Percentiles rank a stretch among this genome's conserved stretches.
Evolutionary conservation across 1,284 basidiomycete species (phyloP).

Genomic region (Ganoderma sinense): DNA sequence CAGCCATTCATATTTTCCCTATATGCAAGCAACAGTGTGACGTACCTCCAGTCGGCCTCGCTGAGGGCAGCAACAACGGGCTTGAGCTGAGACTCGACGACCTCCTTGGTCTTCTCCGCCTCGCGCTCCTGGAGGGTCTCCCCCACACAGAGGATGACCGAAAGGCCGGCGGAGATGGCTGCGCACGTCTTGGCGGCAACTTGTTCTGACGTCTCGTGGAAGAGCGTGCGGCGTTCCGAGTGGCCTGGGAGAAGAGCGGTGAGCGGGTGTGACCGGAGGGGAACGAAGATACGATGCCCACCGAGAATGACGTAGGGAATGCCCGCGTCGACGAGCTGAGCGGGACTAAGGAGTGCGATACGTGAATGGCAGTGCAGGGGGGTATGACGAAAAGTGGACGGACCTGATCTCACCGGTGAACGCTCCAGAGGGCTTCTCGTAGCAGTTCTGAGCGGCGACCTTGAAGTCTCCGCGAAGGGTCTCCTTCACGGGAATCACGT

Average conservation of each 20-base stretch:
- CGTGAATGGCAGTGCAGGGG: not conserved
- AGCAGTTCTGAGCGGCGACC: slow-evolving; percentile 93
- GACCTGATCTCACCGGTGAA: slow-evolving; percentile 96
- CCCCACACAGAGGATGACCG: slow-evolving; percentile 95
- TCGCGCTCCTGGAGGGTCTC: slow-evolving; percentile 95
- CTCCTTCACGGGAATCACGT: slow-evolving; percentile 76
- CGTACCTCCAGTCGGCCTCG: slow-evolving; percentile 81
- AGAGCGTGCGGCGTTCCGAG: slow-evolving; percentile 94
- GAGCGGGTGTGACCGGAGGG: not conserved
- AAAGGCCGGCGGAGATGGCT: slow-evolving; percentile 78
- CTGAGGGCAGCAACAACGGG: slow-evolving; percentile 75
- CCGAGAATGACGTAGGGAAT: slow-evolving; percentile 96
- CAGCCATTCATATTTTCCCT: not conserved
- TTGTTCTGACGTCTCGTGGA: slow-evolving; percentile 86
- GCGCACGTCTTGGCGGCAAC: slow-evolving; percentile 90
- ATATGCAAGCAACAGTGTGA: not conserved
- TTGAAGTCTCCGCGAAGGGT: slow-evolving; percentile 69
- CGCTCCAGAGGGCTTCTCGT: slow-evolving; percentile 87
- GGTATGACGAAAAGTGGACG: slow-evolving; percentile 23
- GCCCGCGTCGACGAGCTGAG: slow-evolving; percentile 85
- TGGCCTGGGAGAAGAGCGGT: slow-evolving; percentile 61
- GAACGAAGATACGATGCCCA: slow-evolving; percentile 41
- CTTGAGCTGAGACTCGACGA: slow-evolving; percentile 87
- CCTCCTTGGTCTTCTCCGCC: slow-evolving; percentile 76
- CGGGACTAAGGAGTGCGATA: slow-evolving; percentile 54